Base-by-base conservation (phyloP, 116 monocot genomes). In the Zostera marina region DNA sequence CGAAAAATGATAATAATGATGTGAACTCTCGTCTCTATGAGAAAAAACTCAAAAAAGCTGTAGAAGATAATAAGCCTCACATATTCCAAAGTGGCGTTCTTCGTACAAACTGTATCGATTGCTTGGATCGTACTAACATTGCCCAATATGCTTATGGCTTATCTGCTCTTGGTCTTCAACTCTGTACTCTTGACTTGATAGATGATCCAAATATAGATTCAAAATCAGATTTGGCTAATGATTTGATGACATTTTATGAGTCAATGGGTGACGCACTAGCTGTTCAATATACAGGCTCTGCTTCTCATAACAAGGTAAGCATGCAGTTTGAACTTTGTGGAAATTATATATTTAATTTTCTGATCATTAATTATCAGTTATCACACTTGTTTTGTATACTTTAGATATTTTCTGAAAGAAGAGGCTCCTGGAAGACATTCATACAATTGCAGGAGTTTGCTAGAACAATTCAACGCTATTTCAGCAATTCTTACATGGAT, bases 91-190 rank as follows among this genome's bases (percentile, higher is more conserved):
- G 52, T 24, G 87, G 82, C 8, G 67, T 82, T 51, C 67, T 87
- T 11, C 67, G 93, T 22, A 93, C 93, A 48, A 93, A 93, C 62
- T 93, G 93, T 64, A 93, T 93, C 60, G 93, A 93, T 71, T 88
- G 93, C 63, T 72, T 93, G 64, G 93, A 93, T 56, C 81, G 93
- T 11, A 93, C 93, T 54, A 93, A 93, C 71, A 84, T 84, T 54
- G 93, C 93, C 47, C 93, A 93, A 44, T 93, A 77, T 72, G 78
- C 88, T 11, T 81, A 73, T 79, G 81, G 86, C 56, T 79, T 86
- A 58, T 76, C 78, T 71, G 70, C 86, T 56, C 70, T 86, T 62
- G 81, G 86, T 19, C 70, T 71, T 75, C 86, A 86, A 55, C 76
- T 86, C 22, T 73, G 81, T 67, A 68, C 54, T 19, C 71, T 78